phyloP scores from a whole-genome alignment of 2,329 filamentous ascomycete genomes.

The Aquanectria penicillioides region DNA sequence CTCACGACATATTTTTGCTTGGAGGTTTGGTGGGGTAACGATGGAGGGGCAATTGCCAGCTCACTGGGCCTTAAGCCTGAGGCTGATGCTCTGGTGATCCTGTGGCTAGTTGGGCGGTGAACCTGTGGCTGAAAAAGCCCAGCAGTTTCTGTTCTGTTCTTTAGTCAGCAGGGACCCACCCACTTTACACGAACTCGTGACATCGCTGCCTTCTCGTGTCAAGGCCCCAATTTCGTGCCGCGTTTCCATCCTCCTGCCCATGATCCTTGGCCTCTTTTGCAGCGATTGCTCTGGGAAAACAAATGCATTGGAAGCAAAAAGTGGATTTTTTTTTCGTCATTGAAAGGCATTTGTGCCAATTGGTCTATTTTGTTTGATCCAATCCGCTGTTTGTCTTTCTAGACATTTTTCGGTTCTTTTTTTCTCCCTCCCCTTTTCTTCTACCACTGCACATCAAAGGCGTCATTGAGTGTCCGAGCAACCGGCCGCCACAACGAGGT shows the following conservation, averaged over 20 bases:
- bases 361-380: background rate
- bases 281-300: constrained; percentile 20
- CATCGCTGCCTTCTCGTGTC: constrained; percentile 49
- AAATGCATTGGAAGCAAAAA: constrained; percentile 8
- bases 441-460: constrained; percentile 31
- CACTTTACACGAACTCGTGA: constrained; percentile 44
- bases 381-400: background rate
- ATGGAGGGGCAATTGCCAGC: constrained; percentile 34
- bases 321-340: background rate
- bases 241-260: constrained; percentile 8
- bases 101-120: constrained; percentile 20
- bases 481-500: background rate
- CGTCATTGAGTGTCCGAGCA: constrained; percentile 35
- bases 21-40: constrained; percentile 31
- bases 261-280: constrained; percentile 5
- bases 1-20: constrained; percentile 30
- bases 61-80: constrained; percentile 13
- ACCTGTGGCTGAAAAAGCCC: background rate
- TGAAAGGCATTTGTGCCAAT: background rate
- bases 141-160: background rate
- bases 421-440: constrained; percentile 8
- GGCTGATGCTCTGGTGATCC: background rate
- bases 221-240: constrained; percentile 17
- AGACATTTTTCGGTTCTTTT: constrained; percentile 8
- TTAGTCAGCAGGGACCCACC: background rate